Conservation (phyloP, 2,329 filamentous ascomycete genomes). For the Didymella exigua region DNA sequence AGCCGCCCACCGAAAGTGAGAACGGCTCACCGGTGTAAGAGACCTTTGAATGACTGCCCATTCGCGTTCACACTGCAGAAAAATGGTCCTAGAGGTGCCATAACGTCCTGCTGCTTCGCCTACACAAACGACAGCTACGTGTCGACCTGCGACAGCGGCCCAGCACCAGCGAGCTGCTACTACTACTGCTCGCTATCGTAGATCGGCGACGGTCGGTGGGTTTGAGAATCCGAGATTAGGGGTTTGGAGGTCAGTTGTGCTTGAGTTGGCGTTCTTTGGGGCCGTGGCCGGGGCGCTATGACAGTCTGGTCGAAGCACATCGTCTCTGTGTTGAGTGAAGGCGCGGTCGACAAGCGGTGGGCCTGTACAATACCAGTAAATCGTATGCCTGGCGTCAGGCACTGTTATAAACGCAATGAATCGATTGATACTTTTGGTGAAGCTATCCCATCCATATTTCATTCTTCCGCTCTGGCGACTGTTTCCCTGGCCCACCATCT, state of each 20-base stretch:
- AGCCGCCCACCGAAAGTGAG: no score
- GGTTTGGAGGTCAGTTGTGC: not conserved
- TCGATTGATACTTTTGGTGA: not conserved
- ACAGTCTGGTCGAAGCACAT: not conserved
- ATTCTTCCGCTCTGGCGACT: slow-evolving; percentile 3
- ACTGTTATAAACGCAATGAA: not conserved
- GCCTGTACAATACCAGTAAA: no score
- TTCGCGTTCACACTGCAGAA: no score
- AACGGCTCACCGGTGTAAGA: not conserved
- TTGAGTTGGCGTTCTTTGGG: not conserved
- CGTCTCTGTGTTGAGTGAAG: not conserved
- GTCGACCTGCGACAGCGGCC: not conserved
- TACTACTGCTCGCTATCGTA: not conserved
- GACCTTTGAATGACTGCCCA: no score
- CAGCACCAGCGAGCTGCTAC: not conserved
- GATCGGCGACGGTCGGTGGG: not conserved
- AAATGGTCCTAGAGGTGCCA: not conserved
- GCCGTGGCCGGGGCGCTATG: not conserved
- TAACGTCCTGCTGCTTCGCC: not conserved
- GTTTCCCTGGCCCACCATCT: not conserved
- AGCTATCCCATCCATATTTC: slow-evolving; percentile 10
- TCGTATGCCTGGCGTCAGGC: no score
- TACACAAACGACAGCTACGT: not conserved
- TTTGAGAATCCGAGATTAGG: not conserved
- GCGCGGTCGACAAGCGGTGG: no score